These are phyloP conservation scores for Torulaspora indica DNA, from an alignment of 805 yeast species.

Conservation along the genomic window DNA sequence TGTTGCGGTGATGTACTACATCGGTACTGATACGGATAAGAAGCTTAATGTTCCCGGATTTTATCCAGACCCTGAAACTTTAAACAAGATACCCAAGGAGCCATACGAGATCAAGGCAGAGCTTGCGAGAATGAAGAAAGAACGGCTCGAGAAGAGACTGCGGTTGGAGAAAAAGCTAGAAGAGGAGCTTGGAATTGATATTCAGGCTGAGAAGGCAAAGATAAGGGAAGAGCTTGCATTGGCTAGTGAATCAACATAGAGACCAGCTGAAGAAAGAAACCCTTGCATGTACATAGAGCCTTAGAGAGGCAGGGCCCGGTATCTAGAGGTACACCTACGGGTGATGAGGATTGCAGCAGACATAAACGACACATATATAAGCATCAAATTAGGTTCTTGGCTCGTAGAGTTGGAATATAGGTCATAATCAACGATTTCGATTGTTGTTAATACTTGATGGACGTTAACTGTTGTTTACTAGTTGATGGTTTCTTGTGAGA, in stretches of 20 bases:
- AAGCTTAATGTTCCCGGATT: conserved; percentile 89
- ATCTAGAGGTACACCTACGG: too few relatives aligned
- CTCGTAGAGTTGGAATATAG: not conserved
- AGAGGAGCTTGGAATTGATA: conserved; percentile 58
- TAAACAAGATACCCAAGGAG: conserved; percentile 88
- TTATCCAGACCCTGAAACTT: conserved; percentile 94
- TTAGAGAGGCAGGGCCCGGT: not conserved
- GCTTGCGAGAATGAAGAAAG: conserved; percentile 78
- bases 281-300: conserved; percentile 4
- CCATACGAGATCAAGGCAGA: conserved; percentile 89
- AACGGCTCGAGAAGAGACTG: conserved; percentile 65
- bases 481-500: not conserved
- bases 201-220: conserved; percentile 43
- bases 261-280: not conserved
- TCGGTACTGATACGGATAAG: conserved; percentile 83
- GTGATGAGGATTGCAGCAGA: not conserved
- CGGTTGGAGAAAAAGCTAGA: conserved; percentile 67
- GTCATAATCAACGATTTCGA: not conserved
- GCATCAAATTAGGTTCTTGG: not conserved
- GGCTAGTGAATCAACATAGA: conserved; percentile 7
- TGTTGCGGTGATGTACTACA: conserved; percentile 86
- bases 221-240: conserved; percentile 26
- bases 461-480: not conserved
- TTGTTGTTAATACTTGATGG: not conserved
- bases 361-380: too few relatives aligned